Evolutionary conservation across 768 basidiomycete species (phyloP), one percentile per base, ranked within the genome.

Genomic region (Leccinum subgranulosum): DNA sequence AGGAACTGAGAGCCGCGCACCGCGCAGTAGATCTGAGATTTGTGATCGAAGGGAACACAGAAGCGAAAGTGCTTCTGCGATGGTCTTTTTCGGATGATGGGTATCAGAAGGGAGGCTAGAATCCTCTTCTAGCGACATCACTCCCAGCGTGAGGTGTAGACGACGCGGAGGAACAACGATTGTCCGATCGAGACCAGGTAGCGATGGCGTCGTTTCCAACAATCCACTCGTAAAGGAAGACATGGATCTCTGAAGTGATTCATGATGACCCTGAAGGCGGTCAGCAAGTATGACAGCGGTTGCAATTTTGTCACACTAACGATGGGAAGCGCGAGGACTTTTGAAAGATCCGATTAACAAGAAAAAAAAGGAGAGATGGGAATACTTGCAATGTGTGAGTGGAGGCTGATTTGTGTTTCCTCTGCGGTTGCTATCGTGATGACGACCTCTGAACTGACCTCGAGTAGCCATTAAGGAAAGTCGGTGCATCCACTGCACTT

Each of bases 61-160:
- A 31, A 85, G 75, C 7, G 69, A 64, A 8, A 83, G 73, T 0
- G 82, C 83, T 3, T 68, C 69, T 0, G 68, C 29, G 8, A 82
- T 64, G 0, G 80, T 80, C 50, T 54, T 68, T 3, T 46, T 46
- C 23, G 64, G n/a, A 6, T 41, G 6, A 6, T 41, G 6, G 2
- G 11, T 46, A 27, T 51, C 58, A 4, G 14, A 43, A 6, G 12
- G 8, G 12, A 17, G 49, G 25, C n/a, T 9, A 1, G 74, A 64
- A 17, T 67, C 11, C 41, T 43, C 61, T 7, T 71, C 68, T 33
- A 90, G 82, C 0, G 80, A 72, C 85, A 92, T 87, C 1, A 90
- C 87, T 1, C 88, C 89, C 2, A 92, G 73, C 0, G 89, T 91
- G 56, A 91, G 71, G 69, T 92, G 89, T 45, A 90, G 71, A n/a